These are phyloP conservation scores for Houttuynia cordata DNA, from an alignment of 164 flowering plant genomes.

Conservation along the genomic window DNA sequence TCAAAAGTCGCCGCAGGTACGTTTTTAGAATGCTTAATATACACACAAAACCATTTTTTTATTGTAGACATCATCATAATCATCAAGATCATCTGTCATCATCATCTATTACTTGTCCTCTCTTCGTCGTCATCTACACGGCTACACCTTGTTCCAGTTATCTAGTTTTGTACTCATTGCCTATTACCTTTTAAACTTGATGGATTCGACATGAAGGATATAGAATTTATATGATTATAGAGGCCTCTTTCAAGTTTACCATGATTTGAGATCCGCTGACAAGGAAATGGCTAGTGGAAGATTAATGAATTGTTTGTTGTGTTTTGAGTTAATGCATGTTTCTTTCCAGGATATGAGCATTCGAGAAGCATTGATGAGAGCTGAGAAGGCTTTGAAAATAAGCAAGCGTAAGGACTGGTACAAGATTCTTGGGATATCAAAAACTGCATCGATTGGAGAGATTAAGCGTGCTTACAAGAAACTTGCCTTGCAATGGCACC, in stretches of 20 bases:
- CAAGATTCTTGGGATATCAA: constrained; percentile 87
- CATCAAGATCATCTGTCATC: not conserved
- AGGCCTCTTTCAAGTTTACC: too few species aligned
- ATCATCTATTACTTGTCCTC: not conserved
- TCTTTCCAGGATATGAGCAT: constrained; percentile 70
- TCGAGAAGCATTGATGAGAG: constrained; percentile 65
- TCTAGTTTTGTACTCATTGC: too few species aligned
- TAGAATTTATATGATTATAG: too few species aligned
- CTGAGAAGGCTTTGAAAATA: constrained; percentile 86
- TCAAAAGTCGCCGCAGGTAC: constrained; percentile 88
- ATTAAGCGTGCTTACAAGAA: constrained; percentile 92
- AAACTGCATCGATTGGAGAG: constrained; percentile 62
- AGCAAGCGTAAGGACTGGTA: constrained; percentile 97
- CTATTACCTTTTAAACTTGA: too few species aligned
- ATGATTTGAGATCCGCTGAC: too few species aligned
- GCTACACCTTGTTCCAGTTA: too few species aligned
- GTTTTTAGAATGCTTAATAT: not conserved
- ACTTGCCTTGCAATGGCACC: constrained; percentile 99
- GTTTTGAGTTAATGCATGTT: not conserved
- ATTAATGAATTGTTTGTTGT: too few species aligned
- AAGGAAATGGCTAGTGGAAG: too few species aligned
- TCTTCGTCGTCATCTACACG: not conserved
- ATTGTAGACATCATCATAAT: not conserved
- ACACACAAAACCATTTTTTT: not conserved
- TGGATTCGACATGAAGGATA: too few species aligned